Conservation (phyloP, 148 eudicot genomes). For the Vaccinium darrowii region DNA sequence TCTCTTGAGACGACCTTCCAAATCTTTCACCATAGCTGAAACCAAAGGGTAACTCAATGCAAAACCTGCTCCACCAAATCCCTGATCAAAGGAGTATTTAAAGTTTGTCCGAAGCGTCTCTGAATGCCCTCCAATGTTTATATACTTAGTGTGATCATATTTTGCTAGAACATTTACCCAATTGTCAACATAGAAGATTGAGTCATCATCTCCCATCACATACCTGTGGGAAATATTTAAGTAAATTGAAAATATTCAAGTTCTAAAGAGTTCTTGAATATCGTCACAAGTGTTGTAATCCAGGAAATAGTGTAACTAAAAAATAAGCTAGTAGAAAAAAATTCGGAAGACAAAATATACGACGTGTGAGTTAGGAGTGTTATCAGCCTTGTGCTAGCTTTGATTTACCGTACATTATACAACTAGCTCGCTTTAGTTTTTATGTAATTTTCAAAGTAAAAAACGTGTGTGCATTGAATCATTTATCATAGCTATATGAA, state of each 20-base stretch:
- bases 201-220: slow-evolving; percentile 36
- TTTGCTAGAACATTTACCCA: slow-evolving; percentile 25
- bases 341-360: too few relatives aligned
- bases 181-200: slow-evolving; percentile 35
- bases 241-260: background rate
- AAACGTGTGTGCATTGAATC: too few relatives aligned
- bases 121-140: slow-evolving; percentile 32
- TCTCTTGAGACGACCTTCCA: slow-evolving; percentile 26
- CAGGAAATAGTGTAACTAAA: background rate
- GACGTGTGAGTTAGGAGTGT: too few relatives aligned
- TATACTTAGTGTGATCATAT: slow-evolving; percentile 32
- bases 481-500: too few relatives aligned
- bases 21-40: slow-evolving; percentile 21
- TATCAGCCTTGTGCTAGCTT: background rate
- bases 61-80: slow-evolving; percentile 43
- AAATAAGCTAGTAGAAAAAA: background rate
- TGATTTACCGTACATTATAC: too few relatives aligned
- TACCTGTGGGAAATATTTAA: background rate
- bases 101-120: slow-evolving; percentile 25
- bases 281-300: background rate
- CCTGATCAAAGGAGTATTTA: slow-evolving; percentile 26
- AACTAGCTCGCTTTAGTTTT: too few relatives aligned
- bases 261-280: background rate
- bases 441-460: too few relatives aligned
- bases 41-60: slow-evolving; percentile 34